Conservation (phyloP, 1,139 yeast genomes). For the Hyphopichia pseudoburtonii region DNA sequence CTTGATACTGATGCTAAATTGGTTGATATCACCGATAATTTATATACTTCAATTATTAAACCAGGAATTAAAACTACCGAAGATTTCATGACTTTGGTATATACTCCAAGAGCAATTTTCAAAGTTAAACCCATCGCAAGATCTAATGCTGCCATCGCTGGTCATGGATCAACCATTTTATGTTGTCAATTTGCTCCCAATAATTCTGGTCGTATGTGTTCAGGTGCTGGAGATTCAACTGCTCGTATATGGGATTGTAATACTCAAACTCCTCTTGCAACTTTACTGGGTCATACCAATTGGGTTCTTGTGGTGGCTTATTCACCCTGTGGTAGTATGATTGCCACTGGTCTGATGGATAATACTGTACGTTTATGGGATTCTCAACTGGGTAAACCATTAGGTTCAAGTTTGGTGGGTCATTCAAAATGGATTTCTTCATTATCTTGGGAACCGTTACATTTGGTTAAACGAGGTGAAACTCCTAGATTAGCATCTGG, state of each 20-base stretch:
- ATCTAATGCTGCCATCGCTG: conserved; percentile 89
- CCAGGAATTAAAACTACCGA: conserved; percentile 90
- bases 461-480: conserved; percentile 63
- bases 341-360: conserved; percentile 98
- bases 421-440: conserved; percentile 90
- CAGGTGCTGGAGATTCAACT: conserved; percentile 98
- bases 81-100: conserved; percentile 86
- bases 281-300: conserved; percentile 81
- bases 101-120: conserved; percentile 93
- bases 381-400: conserved; percentile 65
- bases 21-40: conserved; percentile 73
- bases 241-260: conserved; percentile 98
- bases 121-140: conserved; percentile 90
- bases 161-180: conserved; percentile 91
- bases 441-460: conserved; percentile 92
- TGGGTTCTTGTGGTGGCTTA: conserved; percentile 96
- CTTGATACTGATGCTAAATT: conserved; percentile 40
- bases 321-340: conserved; percentile 87
- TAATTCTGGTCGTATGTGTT: conserved; percentile 80
- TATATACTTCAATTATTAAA: conserved; percentile 76
- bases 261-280: conserved; percentile 85
- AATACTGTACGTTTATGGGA: conserved; percentile 88
- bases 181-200: conserved; percentile 94
- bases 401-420: conserved; percentile 76
- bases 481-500: conserved; percentile 79